Evolutionary conservation across 768 basidiomycete species (phyloP).

Genomic region (Mycena vulgaris): DNA sequence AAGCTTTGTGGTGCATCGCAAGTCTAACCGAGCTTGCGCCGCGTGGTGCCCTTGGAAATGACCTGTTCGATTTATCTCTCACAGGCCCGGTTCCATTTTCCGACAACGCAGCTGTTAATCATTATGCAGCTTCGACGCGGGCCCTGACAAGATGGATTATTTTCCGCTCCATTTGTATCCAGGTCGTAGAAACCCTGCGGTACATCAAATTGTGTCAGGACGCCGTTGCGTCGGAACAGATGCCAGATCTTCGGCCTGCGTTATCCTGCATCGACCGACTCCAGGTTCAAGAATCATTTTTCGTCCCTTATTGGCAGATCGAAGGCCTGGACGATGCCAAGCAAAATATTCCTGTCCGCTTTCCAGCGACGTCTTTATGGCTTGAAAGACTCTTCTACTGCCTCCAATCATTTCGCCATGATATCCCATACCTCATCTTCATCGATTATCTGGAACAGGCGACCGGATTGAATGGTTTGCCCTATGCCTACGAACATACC

Average conservation of each 20-base stretch:
- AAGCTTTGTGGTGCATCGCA: slow-evolving; percentile 12
- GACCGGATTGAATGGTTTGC: background rate
- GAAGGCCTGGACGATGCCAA: too few species aligned
- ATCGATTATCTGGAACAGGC: slow-evolving; percentile 4
- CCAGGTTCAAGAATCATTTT: slow-evolving; percentile 6
- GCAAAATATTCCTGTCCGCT: background rate
- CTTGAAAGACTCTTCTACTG: slow-evolving; percentile 2
- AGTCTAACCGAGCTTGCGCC: background rate
- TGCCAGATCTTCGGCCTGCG: background rate
- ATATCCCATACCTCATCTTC: background rate
- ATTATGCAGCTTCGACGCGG: slow-evolving; percentile 2
- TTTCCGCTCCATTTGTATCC: background rate
- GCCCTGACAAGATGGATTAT: background rate
- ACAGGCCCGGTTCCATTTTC: slow-evolving; percentile 3
- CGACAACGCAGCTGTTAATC: background rate
- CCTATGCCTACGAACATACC: too few species aligned
- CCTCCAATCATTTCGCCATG: slow-evolving; percentile 7
- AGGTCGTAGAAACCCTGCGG: slow-evolving; percentile 3
- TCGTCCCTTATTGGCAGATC: slow-evolving; percentile 5
- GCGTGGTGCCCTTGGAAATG: background rate
- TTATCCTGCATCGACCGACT: too few species aligned
- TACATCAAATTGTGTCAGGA: background rate
- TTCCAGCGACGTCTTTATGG: background rate
- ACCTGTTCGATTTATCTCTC: slow-evolving; percentile 9
- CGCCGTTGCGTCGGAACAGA: background rate